Percentiles rank a stretch among this genome's conserved stretches.
Evolutionary conservation across 805 yeast species (phyloP).

Genomic region (Martiniozyma abietophila): DNA sequence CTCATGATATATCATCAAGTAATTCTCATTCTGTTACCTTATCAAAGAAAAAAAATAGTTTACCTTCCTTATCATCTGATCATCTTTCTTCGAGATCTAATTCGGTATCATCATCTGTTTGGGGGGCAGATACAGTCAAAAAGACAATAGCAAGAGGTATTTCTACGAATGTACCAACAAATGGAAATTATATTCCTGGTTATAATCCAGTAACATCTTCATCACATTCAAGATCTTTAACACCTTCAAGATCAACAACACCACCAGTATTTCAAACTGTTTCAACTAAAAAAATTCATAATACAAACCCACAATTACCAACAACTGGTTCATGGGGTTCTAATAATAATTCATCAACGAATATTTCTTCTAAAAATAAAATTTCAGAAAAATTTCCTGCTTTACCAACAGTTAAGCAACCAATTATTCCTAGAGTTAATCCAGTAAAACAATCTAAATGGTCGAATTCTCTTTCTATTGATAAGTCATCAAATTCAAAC

Average conservation of each 20-base stretch:
- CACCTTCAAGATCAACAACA: constrained; percentile 8
- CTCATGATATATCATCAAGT: too few relatives aligned
- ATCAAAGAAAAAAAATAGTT: neutral
- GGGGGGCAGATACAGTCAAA: neutral
- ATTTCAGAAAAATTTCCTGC: constrained; percentile 23
- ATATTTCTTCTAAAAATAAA: constrained; percentile 9
- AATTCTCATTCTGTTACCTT: neutral
- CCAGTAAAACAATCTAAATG: constrained; percentile 33
- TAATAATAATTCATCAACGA: constrained; percentile 1
- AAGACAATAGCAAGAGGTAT: constrained; percentile 13
- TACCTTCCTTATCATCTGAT: constrained; percentile 11
- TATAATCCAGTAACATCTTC: constrained; percentile 21
- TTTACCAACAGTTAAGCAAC: constrained; percentile 30
- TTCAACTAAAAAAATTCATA: neutral
- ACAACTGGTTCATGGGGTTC: neutral
- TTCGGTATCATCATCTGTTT: neutral
- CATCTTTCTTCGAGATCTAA: too few relatives aligned
- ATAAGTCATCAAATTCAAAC: constrained; percentile 8
- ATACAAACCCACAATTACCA: constrained; percentile 9
- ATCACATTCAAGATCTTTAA: constrained; percentile 12
- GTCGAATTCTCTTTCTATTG: neutral
- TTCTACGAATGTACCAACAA: constrained; percentile 10
- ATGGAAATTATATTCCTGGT: constrained; percentile 16
- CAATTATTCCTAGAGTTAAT: constrained; percentile 49
- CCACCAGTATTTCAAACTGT: constrained; percentile 2